Evolutionary conservation across 768 basidiomycete species (phyloP), one percentile per base, ranked within the genome.

Genomic region (Rhodosporidiobolus odoratus): DNA sequence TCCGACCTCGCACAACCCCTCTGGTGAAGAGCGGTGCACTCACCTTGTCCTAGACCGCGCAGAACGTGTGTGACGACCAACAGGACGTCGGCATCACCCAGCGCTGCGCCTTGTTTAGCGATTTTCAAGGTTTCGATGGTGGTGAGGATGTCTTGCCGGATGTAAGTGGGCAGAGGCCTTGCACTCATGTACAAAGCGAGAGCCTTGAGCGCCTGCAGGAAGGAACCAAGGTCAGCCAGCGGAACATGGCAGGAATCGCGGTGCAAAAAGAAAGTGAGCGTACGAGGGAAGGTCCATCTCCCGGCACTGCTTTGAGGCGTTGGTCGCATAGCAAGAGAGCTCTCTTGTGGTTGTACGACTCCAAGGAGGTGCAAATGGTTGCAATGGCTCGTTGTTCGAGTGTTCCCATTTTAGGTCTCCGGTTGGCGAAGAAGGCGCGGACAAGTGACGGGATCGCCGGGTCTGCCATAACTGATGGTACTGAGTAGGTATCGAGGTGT

Each of bases 41-140:
- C n/a, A 69, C 73, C 57, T 35, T 40, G 35, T 1, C 63, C 69
- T 2, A 66, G 17, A 1, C n/a, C 38, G 1, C 52, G 37, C 41
- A 75, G 32, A 3, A 65, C 58, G 48, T 35, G 52, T 1, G 21
- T 65, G 23, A 71, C 21, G 34, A 68, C 43, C 45, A 58, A 43
- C 52, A 75, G 60, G 35, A 75, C 58, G 7, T 71, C 69, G 1
- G 48, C 60, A n/a, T 75, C 74, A 2, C 15, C 66, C 2, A 69
- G 43, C 1, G 62, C 70, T 1, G 62, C 64, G 2, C 62, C 65
- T 16, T 41, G 47, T 19, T 56, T 62, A 3, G 52, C 38, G 23
- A 34, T 58, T 54, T 58, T 61, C 43, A 65, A 21, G 7, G 52
- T 41, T 10, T 71, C 64, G 64, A 69, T 27, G 50, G 41, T 15